Conservation (phyloP, 176 grass and related monocot genomes). For the Lolium perenne region DNA sequence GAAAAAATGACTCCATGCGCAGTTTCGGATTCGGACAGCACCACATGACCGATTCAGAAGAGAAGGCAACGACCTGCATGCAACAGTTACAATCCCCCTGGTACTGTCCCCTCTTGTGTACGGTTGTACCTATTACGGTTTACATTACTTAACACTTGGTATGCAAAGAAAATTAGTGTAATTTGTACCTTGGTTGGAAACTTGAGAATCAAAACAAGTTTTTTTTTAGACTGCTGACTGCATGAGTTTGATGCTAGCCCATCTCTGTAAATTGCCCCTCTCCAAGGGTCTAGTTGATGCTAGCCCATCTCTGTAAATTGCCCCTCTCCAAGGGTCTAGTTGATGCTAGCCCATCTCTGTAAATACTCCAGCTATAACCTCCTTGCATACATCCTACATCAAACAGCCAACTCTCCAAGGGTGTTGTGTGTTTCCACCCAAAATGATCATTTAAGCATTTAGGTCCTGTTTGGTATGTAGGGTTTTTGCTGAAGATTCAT, state of each 20-base stretch:
- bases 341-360: too few relatives aligned
- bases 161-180: not conserved
- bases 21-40: conserved; percentile 92
- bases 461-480: not conserved
- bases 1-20: conserved; percentile 50
- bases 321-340: too few relatives aligned
- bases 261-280: too few relatives aligned
- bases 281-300: not conserved
- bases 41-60: conserved; percentile 81
- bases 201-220: not conserved
- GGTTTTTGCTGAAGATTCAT: not conserved
- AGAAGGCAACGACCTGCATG: conserved; percentile 92
- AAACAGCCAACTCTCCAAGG: not conserved
- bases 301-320: conserved; percentile 6
- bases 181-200: not conserved
- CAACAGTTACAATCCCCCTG: conserved; percentile 82
- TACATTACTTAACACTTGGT: not conserved
- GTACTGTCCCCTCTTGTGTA: conserved; percentile 39
- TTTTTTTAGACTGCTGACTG: not conserved
- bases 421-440: not conserved
- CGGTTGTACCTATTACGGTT: conserved; percentile 5
- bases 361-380: not conserved
- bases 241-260: conserved; percentile 8
- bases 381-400: not conserved
- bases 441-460: not conserved